Percentiles rank a stretch among this genome's conserved stretches.
Evolutionary conservation across 768 basidiomycete species (phyloP).

Genomic region (Leccinum disarticulatum): DNA sequence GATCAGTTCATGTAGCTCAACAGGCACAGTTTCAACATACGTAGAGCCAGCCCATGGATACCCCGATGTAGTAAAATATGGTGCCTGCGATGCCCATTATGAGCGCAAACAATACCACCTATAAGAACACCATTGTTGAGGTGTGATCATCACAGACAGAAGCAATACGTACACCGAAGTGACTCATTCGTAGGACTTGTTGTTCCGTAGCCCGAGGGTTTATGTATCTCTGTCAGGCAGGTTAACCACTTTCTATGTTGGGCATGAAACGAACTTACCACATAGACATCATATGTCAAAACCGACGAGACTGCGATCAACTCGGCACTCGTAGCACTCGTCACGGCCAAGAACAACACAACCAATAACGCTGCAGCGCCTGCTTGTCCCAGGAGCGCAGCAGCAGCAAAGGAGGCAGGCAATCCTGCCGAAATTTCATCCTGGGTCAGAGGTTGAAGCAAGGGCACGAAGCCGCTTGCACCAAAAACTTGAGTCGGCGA

Average conservation of each 20-base stretch:
- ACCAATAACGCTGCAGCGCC: constrained; percentile 80
- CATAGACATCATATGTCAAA: constrained; percentile 84
- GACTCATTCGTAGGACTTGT: constrained; percentile 69
- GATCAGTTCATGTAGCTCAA: background rate
- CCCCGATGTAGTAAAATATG: constrained; percentile 87
- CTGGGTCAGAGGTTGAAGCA: constrained; percentile 42
- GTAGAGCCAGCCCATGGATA: constrained; percentile 94
- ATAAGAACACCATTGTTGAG: background rate
- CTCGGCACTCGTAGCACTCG: constrained; percentile 84
- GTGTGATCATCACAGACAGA: background rate
- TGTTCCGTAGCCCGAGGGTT: constrained; percentile 77
- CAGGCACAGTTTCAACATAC: constrained; percentile 42
- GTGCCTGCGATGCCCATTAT: constrained; percentile 82
- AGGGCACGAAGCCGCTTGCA: constrained; percentile 49
- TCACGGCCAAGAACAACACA: constrained; percentile 85
- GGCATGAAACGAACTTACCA: constrained; percentile 38
- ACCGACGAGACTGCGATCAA: constrained; percentile 87
- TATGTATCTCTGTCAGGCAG: constrained; percentile 58
- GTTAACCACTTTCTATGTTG: background rate
- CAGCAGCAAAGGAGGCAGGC: constrained; percentile 80
- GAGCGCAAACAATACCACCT: constrained; percentile 71
- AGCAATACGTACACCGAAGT: constrained; percentile 49
- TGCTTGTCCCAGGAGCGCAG: constrained; percentile 73
- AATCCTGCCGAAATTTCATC: constrained; percentile 87
- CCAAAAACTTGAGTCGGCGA: constrained; percentile 39